phyloP scores from a whole-genome alignment of 768 basidiomycete genomes.

The Boletus rex-veris region DNA sequence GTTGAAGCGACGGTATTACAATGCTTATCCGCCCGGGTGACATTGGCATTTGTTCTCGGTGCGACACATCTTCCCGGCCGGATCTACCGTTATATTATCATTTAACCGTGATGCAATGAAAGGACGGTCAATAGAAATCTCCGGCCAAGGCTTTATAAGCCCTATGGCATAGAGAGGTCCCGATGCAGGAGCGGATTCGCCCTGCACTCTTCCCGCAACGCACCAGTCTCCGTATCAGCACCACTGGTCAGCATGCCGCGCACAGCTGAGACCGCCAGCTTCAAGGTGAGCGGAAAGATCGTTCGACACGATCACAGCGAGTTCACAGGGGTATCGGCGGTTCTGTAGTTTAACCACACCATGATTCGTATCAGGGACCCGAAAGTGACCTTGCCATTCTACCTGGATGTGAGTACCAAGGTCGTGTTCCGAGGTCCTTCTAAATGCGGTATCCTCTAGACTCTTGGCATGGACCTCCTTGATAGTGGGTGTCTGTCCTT shows the following conservation, averaged over 20 bases:
- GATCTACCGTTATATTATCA: too few relatives aligned
- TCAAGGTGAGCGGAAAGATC: conserved; percentile 41
- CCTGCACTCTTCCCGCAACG: background rate
- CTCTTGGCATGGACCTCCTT: conserved; percentile 76
- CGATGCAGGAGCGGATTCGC: background rate
- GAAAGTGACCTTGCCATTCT: conserved; percentile 75
- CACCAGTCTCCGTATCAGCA: conserved; percentile 3
- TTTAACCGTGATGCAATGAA: too few relatives aligned
- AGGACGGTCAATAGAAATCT: too few relatives aligned
- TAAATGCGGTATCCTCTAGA: conserved; percentile 26
- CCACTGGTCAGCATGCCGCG: conserved; percentile 50
- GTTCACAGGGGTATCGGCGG: background rate
- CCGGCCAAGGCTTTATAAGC: too few relatives aligned
- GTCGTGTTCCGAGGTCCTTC: background rate
- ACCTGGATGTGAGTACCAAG: conserved; percentile 53
- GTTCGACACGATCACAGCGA: background rate
- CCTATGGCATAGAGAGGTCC: too few relatives aligned
- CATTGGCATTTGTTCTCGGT: too few relatives aligned
- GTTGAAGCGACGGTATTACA: too few relatives aligned
- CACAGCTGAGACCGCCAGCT: conserved; percentile 60
- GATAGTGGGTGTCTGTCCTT: conserved; percentile 36
- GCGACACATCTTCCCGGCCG: too few relatives aligned
- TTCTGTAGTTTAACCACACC: conserved; percentile 71
- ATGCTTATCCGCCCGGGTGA: too few relatives aligned
- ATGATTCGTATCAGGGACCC: conserved; percentile 91